Evolutionary conservation across 495 filamentous ascomycete species (phyloP).

Genomic region (Penicillium canescens): DNA sequence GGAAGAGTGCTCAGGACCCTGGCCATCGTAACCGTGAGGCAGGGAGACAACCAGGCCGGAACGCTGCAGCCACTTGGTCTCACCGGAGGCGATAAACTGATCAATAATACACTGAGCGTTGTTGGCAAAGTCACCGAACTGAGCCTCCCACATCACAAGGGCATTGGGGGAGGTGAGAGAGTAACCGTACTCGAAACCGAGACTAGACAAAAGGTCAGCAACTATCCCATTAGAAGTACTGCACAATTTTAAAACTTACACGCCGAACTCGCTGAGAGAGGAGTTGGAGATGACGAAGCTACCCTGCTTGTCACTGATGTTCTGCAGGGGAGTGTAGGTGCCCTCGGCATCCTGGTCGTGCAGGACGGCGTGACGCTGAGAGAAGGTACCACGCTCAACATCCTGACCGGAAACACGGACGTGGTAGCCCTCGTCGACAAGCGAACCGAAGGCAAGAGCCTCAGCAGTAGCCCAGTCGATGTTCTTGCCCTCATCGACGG

Average conservation of each 20-base stretch:
- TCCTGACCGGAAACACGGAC: slow-evolving; percentile 97
- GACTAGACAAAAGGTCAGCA: slow-evolving; percentile 44
- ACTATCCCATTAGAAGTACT: not conserved
- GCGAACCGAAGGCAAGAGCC: slow-evolving; percentile 89
- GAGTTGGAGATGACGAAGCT: slow-evolving; percentile 97
- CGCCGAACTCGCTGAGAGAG: slow-evolving; percentile 92
- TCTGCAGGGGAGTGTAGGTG: slow-evolving; percentile 89
- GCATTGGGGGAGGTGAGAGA: slow-evolving; percentile 95
- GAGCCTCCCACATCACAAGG: slow-evolving; percentile 98
- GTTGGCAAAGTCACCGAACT: slow-evolving; percentile 99
- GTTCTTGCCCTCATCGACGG: slow-evolving; percentile 85
- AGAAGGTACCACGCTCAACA: slow-evolving; percentile 99
- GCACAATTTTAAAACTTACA: slow-evolving; percentile 43
- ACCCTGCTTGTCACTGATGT: slow-evolving; percentile 85
- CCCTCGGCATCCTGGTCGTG: slow-evolving; percentile 94
- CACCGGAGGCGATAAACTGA: slow-evolving; percentile 96
- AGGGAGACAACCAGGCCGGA: slow-evolving; percentile 92
- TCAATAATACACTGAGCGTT: slow-evolving; percentile 99
- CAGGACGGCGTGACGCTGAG: slow-evolving; percentile 93
- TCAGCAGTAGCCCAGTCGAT: slow-evolving; percentile 98
- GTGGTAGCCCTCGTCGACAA: slow-evolving; percentile 91
- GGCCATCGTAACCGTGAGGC: slow-evolving; percentile 96
- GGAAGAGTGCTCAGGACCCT: slow-evolving; percentile 98
- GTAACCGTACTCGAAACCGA: slow-evolving; percentile 99
- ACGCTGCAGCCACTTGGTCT: slow-evolving; percentile 97